Percentiles rank a stretch among this genome's conserved stretches.
These are phyloP conservation scores for Silene noctiflora DNA, from an alignment of 179 eudicot genomes.

Conservation along the genomic window DNA sequence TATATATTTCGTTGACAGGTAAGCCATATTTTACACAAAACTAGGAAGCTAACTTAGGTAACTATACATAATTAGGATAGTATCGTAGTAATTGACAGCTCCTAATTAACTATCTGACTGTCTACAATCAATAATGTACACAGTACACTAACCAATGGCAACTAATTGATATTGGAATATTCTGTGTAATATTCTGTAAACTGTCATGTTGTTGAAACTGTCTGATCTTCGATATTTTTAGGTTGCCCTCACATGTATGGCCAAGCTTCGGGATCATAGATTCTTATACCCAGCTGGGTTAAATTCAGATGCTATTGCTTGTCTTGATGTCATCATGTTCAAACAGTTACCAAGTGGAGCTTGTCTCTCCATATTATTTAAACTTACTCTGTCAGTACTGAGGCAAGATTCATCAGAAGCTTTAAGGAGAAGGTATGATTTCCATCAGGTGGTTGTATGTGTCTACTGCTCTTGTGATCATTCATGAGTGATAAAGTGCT, in stretches of 20 bases:
- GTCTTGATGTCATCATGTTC: constrained; percentile 71
- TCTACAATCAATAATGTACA: too few relatives aligned
- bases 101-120: too few relatives aligned
- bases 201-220: constrained; percentile 16
- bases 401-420: constrained; percentile 90
- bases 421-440: constrained; percentile 81
- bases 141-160: too few relatives aligned
- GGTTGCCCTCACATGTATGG: constrained; percentile 96
- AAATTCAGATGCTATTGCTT: constrained; percentile 63
- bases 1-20: too few relatives aligned
- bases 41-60: too few relatives aligned
- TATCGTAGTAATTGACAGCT: too few relatives aligned
- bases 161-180: too few relatives aligned
- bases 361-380: constrained; percentile 74
- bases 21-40: too few relatives aligned
- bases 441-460: background rate
- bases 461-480: constrained; percentile 5
- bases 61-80: too few relatives aligned
- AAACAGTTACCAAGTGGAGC: constrained; percentile 89
- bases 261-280: constrained; percentile 90
- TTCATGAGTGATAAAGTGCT: constrained; percentile 18
- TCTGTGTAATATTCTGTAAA: too few relatives aligned
- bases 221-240: constrained; percentile 26
- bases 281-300: constrained; percentile 61
- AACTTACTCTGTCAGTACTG: constrained; percentile 71